Base-by-base conservation (phyloP, 1,284 basidiomycete genomes). In the Cystobasidiaceae sp. region DNA sequence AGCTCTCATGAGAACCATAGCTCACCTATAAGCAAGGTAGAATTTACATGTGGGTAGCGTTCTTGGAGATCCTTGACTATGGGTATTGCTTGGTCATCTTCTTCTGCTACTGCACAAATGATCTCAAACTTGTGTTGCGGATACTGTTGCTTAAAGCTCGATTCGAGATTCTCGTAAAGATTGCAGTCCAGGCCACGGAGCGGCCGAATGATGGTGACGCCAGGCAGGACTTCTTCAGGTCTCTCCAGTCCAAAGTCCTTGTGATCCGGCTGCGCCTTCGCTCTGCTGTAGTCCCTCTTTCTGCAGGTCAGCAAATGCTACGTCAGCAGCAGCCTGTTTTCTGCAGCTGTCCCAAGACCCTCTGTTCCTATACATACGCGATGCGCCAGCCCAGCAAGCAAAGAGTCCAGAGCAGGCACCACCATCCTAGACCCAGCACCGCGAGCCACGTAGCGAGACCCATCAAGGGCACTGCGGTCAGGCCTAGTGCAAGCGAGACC, bases 181-280 rank as follows among this genome's bases (percentile, higher is more conserved):
- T 96, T 96, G 68, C 86, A 84, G 77, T 97, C 93, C 39, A 97
- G 81, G 8, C 93, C 93, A 76, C 92, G 92, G 45, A 97, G 80
- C 11, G 93, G 93, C 54, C 93, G 84, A 61, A 97, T 81, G 72
- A 97, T 89, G 4, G 90, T 90, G 25, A 97, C 93, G 21, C 91
- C 91, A 3, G 91, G 90, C 1, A 83, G 84, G 25, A 81, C 77
- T n/a, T 77, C 74, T 3, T 80, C 54, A 4, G 54, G 54, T 69
- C 43, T 25, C 25, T 50, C 39, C 13, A 44, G 33, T 2, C 43
- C 33, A 46, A 44, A 55, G 30, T 55, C 34, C 2, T 34, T 51
- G 11, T 33, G 41, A n/a, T 8, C 13, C 11, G 41, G 32, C 11
- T 30, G 28, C 17, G 52, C n/a, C 32, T 46, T 45, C 11, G 6